A percentile compares a stretch with the other conserved stretches of the same genome.
These are phyloP conservation scores for Serendipita indica DNA, from an alignment of 768 basidiomycete genomes.

Conservation along the genomic window DNA sequence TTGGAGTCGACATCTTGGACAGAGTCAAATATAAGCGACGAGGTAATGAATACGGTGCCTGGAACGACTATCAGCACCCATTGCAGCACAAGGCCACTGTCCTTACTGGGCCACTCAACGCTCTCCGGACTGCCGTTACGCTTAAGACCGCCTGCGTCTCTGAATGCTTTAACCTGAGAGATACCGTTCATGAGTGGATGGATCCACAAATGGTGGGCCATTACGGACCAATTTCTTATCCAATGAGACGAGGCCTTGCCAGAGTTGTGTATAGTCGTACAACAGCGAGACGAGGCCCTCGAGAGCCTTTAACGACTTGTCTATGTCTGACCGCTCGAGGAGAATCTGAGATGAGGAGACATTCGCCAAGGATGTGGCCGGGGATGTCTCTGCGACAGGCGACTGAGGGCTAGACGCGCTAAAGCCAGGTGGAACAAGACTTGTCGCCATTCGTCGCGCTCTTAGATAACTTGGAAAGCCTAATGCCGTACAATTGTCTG, in stretches of 20 bases:
- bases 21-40: conserved; percentile 4
- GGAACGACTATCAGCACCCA: background rate
- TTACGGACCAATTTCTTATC: conserved; percentile 1
- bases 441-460: background rate
- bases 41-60: background rate
- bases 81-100: background rate
- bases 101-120: background rate
- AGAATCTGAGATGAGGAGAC: background rate
- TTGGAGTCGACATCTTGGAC: background rate
- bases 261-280: background rate
- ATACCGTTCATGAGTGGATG: background rate
- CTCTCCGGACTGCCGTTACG: background rate
- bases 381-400: background rate
- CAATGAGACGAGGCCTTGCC: background rate
- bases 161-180: background rate
- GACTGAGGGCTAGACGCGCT: background rate
- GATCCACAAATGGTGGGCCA: background rate
- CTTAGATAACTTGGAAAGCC: background rate
- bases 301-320: background rate
- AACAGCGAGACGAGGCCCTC: background rate
- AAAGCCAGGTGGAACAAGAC: background rate
- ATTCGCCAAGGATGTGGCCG: background rate
- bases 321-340: conserved; percentile 2
- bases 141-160: background rate
- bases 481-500: background rate